phyloP scores from a whole-genome alignment of 805 yeast species.

The Clavispora vitiphila region DNA sequence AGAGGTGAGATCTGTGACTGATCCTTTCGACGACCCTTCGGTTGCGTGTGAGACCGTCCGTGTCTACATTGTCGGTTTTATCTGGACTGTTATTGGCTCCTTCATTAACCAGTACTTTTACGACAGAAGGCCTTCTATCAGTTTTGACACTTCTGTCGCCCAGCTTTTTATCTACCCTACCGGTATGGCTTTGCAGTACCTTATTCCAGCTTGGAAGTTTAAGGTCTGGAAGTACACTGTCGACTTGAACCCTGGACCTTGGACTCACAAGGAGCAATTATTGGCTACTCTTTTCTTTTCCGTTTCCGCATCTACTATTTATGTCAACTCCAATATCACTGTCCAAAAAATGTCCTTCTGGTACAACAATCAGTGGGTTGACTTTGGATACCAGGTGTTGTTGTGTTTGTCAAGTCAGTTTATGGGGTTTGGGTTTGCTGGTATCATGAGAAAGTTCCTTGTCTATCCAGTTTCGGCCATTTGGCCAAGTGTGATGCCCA shows the following conservation, averaged over 20 bases:
- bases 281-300: constrained; percentile 45
- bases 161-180: constrained; percentile 17
- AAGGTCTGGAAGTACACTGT: constrained; percentile 29
- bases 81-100: constrained; percentile 26
- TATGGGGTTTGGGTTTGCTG: constrained; percentile 30
- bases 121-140: constrained; percentile 14
- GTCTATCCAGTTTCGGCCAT: constrained; percentile 23
- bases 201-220: constrained; percentile 39
- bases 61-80: constrained; percentile 17
- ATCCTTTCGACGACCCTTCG: constrained; percentile 34
- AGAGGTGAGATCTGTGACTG: constrained; percentile 36
- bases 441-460: constrained; percentile 24
- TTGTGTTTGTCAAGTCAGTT: constrained; percentile 22
- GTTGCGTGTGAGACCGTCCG: constrained; percentile 35
- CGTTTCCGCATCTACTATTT: constrained; percentile 26
- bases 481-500: constrained; percentile 35
- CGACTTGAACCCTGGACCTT: constrained; percentile 57
- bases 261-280: constrained; percentile 64
- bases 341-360: constrained; percentile 13
- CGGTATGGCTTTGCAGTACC: constrained; percentile 34
- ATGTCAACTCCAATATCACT: constrained; percentile 26
- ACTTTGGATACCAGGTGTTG: constrained; percentile 19
- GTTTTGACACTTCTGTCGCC: constrained; percentile 11
- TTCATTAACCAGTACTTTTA: constrained; percentile 15
- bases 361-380: constrained; percentile 24